Evolutionary conservation across 805 yeast genomes (phyloP).

Genomic region (Ogataea wickerhamii): DNA sequence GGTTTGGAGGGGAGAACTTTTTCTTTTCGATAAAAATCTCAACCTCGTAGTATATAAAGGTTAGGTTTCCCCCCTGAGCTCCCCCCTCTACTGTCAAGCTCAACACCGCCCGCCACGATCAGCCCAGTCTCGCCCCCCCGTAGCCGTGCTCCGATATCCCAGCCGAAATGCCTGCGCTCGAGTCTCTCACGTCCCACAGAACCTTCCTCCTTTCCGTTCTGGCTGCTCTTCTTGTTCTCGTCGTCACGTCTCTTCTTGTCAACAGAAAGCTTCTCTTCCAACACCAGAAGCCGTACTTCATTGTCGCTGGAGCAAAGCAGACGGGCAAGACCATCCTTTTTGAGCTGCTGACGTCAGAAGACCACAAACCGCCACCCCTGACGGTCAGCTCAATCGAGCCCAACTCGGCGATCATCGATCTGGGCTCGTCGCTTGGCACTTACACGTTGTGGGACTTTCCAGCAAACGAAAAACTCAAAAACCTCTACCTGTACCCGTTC

Average conservation of each 20-base stretch:
- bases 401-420: conserved; percentile 34
- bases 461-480: conserved; percentile 76
- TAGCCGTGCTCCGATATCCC: too few species aligned
- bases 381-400: conserved; percentile 33
- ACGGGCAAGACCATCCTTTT: conserved; percentile 21
- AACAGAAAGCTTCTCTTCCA: conserved; percentile 14
- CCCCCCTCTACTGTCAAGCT: too few species aligned
- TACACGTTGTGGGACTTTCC: conserved; percentile 75
- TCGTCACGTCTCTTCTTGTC: conserved; percentile 17
- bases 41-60: too few species aligned
- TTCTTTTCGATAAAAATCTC: too few species aligned
- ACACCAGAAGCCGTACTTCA: conserved; percentile 9
- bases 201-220: conserved; percentile 14
- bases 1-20: too few species aligned
- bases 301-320: conserved; percentile 17
- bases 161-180: too few species aligned
- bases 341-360: conserved; percentile 12
- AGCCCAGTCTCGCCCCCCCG: too few species aligned
- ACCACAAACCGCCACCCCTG: conserved; percentile 12
- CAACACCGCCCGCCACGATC: too few species aligned
- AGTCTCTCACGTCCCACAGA: conserved; percentile 4
- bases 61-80: too few species aligned
- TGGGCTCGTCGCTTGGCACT: conserved; percentile 32
- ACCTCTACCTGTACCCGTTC: conserved; percentile 47
- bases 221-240: conserved; percentile 13